Percentiles rank a stretch among this genome's conserved stretches.
phyloP scores from a whole-genome alignment of 345 rosid species.

The Lagerstroemia speciosa region DNA sequence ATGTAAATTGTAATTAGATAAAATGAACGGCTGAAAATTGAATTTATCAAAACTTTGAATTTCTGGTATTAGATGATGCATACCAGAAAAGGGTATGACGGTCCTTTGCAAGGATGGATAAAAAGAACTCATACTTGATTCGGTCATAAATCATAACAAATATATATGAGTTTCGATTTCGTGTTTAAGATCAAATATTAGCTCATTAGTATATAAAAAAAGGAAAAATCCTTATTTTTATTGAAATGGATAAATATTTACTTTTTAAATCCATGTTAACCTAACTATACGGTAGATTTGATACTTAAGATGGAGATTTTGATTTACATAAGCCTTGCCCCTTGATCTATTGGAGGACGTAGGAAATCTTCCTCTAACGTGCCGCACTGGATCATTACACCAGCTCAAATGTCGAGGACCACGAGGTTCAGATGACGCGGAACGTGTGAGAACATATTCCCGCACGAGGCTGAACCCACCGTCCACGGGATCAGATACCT shows the following conservation, averaged over 20 bases:
- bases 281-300: background rate
- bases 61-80: too few relatives aligned
- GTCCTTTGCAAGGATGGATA: too few relatives aligned
- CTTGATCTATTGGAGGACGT: background rate
- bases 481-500: background rate
- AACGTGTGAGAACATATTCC: background rate
- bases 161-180: background rate
- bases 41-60: too few relatives aligned
- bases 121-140: too few relatives aligned
- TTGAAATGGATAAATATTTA: background rate
- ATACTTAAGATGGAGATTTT: background rate
- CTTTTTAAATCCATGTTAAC: background rate
- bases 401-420: background rate
- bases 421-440: constrained; percentile 5
- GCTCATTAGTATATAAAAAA: too few relatives aligned
- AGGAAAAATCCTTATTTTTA: too few relatives aligned
- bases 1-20: too few relatives aligned
- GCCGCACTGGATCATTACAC: background rate
- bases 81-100: too few relatives aligned
- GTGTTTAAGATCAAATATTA: too few relatives aligned
- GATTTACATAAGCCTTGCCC: background rate
- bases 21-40: too few relatives aligned
- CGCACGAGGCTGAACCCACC: constrained; percentile 3
- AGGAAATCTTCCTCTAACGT: background rate
- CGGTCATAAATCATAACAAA: too few relatives aligned